Evolutionary conservation across 495 filamentous ascomycete species (phyloP).

Genomic region (Talaromyces ruber): DNA sequence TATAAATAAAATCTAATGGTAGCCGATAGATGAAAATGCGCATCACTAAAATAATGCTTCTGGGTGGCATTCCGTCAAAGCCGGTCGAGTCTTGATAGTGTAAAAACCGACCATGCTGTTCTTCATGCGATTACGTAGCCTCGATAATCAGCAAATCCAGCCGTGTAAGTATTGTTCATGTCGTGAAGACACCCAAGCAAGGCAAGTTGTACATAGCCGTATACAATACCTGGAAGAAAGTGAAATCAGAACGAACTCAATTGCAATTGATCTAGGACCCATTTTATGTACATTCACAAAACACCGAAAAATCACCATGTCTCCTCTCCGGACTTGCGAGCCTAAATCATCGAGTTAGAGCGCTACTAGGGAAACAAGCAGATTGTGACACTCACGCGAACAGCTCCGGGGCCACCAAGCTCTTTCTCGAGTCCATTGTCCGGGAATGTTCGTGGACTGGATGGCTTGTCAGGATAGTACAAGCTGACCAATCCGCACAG

Average conservation of each 20-base stretch:
- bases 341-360: slow-evolving; percentile 16
- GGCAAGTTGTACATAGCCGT: not conserved
- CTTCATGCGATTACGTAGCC: not conserved
- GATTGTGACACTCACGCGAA: slow-evolving; percentile 23
- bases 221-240: not conserved
- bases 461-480: slow-evolving; percentile 78
- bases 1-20: not conserved
- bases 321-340: slow-evolving; percentile 34
- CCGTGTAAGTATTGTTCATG: not conserved
- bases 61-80: not conserved
- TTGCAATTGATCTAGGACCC: slow-evolving; percentile 12
- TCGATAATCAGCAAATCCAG: not conserved
- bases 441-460: slow-evolving; percentile 69
- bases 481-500: slow-evolving; percentile 61
- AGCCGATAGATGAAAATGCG: not conserved
- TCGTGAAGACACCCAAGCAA: not conserved
- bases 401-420: slow-evolving; percentile 59
- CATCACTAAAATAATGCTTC: not conserved
- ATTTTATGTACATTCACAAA: slow-evolving; percentile 35
- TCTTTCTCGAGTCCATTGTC: slow-evolving; percentile 74
- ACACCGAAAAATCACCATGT: slow-evolving; percentile 26
- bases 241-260: not conserved
- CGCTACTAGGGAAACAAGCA: not conserved
- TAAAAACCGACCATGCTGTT: not conserved
- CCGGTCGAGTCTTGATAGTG: not conserved